Percentiles rank a stretch among this genome's conserved stretches.
Conservation (phyloP, 176 grass and related monocot species). For the Phragmites australis region DNA sequence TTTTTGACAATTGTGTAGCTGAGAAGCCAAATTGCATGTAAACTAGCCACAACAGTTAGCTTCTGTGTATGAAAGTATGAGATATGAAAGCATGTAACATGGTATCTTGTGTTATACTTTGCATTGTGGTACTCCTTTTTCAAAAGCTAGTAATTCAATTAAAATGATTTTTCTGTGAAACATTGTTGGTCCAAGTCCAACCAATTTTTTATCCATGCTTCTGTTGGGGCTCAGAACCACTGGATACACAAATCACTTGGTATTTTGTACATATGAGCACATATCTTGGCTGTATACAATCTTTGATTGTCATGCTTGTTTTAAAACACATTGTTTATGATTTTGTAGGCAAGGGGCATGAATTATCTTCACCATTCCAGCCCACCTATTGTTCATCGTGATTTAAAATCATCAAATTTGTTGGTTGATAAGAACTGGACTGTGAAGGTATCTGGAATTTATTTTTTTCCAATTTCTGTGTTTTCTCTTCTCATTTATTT, state of each 20-base stretch:
- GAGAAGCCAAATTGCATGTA: constrained; percentile 2
- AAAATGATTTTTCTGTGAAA: constrained; percentile 20
- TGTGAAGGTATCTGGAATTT: constrained; percentile 62
- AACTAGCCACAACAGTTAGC: background rate
- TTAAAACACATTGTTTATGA: background rate
- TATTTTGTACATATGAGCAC: background rate
- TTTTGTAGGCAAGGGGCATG: constrained; percentile 80
- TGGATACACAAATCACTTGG: background rate
- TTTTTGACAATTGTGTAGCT: background rate
- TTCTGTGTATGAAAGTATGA: constrained; percentile 11
- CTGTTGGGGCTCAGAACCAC: background rate
- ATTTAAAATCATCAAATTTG: constrained; percentile 93
- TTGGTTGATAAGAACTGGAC: constrained; percentile 99
- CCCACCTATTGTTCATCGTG: constrained; percentile 83
- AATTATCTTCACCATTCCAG: constrained; percentile 92
- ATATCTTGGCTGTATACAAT: background rate
- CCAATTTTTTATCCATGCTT: background rate
- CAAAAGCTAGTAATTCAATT: background rate
- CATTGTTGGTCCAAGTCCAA: background rate
- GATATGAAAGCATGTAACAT: constrained; percentile 2
- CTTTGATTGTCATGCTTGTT: constrained; percentile 13
- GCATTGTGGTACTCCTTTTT: background rate
- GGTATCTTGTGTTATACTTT: constrained; percentile 10
- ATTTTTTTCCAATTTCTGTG: background rate
- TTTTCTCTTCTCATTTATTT: constrained; percentile 34